Evolutionary conservation across 1,139 yeast species (phyloP), one percentile per base, ranked within the genome.

Genomic region (Debaryomyces robertsiae): DNA sequence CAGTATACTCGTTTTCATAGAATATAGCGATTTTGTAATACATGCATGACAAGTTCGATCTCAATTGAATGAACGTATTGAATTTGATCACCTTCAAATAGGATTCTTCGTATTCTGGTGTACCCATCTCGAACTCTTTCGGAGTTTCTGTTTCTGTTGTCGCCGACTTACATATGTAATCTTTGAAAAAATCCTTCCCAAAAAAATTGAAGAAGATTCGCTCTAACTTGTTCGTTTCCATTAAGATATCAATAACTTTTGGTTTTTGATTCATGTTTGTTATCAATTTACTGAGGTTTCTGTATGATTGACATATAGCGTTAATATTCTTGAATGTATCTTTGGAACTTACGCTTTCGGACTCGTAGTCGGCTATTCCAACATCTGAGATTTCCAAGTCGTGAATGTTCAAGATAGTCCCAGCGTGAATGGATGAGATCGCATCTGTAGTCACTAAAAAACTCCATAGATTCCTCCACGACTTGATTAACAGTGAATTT

Each of bases 161-260:
- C 3, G 44, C 40, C 1, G 73, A 71, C 28, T 60, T 61, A 48
- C 76, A 68, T 31, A 73, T 63, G 29, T 54, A 59, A 37, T 67
- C 74, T 39, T 63, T 62, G 52, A 73, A 73, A 46, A 70, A 73
- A 47, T 73, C 76, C 39, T 67, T 67, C 2, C 77, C 77, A 48
- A 72, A 73, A 36, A 61, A 57, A 4, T 69, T 60, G 36, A 63
- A 57, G 41, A 72, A 72, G 3, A 64, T 44, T 43, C 55, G 62
- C 48, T 73, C 78, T 39, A 73, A 53, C 29, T 58, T 56, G 41
- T 67, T 70, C 1, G 77, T 65, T 45, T 71, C 73, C 9, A 48
- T 46, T 27, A 73, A 55, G 2, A 73, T 52, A 31, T 69, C 75
- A 10, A 67, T 54, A 13, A 73, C 63, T 40, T 58, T 66, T 4